These are phyloP conservation scores for Aspergillus pseudoglaucus DNA, from an alignment of 2,329 filamentous ascomycete genomes.

Conservation along the genomic window DNA sequence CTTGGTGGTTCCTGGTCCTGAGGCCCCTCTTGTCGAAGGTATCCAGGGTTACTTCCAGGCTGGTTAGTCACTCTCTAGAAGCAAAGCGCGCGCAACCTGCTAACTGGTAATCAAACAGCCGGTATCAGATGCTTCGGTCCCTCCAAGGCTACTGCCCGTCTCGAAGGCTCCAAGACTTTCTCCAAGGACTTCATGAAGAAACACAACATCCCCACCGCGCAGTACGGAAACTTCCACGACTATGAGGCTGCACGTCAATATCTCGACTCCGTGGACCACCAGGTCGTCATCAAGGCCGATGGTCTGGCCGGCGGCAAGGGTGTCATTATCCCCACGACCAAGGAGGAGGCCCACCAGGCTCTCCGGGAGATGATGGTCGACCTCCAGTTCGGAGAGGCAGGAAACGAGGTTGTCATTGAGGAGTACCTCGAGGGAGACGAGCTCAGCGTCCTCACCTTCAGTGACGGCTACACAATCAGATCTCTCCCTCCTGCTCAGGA, in stretches of 20 bases:
- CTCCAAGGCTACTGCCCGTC: conserved; percentile 70
- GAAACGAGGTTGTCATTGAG: conserved; percentile 89
- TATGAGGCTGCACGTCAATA: conserved; percentile 68
- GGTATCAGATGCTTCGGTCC: conserved; percentile 83
- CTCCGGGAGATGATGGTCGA: conserved; percentile 87
- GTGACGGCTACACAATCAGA: conserved; percentile 76
- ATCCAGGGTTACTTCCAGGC: conserved; percentile 75
- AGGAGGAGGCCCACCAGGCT: conserved; percentile 73
- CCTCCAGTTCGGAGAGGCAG: conserved; percentile 77
- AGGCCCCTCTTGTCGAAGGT: conserved; percentile 87
- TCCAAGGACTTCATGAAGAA: conserved; percentile 97
- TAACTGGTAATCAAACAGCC: conserved; percentile 33
- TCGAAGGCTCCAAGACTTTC: conserved; percentile 96
- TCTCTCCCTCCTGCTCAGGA: conserved; percentile 89
- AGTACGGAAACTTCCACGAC: conserved; percentile 80
- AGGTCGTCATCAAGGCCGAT: conserved; percentile 87
- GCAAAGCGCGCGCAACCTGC: background rate
- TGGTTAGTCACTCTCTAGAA: conserved; percentile 26
- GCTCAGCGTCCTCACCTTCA: conserved; percentile 84
- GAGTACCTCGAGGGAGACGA: conserved; percentile 90
- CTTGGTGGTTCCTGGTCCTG: conserved; percentile 82
- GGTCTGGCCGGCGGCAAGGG: conserved; percentile 93
- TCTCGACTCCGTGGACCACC: conserved; percentile 62
- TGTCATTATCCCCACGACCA: conserved; percentile 77
- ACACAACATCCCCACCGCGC: conserved; percentile 82